Conservation (phyloP, 768 basidiomycete genomes). For the Lentinula raphanica region DNA sequence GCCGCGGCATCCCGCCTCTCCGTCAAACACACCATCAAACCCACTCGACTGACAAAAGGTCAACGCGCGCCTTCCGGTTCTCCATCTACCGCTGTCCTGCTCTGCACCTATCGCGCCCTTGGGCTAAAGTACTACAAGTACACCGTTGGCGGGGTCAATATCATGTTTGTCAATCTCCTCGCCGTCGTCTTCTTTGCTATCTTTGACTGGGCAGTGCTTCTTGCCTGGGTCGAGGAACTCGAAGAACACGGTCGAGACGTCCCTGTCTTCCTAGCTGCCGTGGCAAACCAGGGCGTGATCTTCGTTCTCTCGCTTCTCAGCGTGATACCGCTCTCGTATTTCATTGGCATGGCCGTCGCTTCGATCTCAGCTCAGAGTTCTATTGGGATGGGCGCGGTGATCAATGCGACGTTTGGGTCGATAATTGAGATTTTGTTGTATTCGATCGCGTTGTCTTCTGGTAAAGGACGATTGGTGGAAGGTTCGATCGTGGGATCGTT, state of each 20-base stretch:
- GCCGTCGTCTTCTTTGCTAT: slow-evolving; percentile 95
- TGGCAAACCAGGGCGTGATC: slow-evolving; percentile 73
- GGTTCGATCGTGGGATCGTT: slow-evolving; percentile 95
- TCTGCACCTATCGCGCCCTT: slow-evolving; percentile 90
- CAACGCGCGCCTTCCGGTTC: slow-evolving; percentile 83
- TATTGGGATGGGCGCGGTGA: slow-evolving; percentile 99
- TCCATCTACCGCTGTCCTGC: slow-evolving; percentile 81
- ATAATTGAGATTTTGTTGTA: slow-evolving; percentile 97
- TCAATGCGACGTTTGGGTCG: slow-evolving; percentile 99
- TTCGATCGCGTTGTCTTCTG: slow-evolving; percentile 79
- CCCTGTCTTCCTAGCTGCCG: slow-evolving; percentile 57
- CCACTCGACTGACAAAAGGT: slow-evolving; percentile 67
- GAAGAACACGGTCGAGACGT: slow-evolving; percentile 50
- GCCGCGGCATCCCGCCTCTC: slow-evolving; percentile 43
- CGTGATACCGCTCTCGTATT: slow-evolving; percentile 96
- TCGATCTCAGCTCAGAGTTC: slow-evolving; percentile 98
- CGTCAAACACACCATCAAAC: slow-evolving; percentile 63
- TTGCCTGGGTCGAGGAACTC: slow-evolving; percentile 61
- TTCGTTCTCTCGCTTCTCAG: slow-evolving; percentile 82
- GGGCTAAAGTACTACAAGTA: slow-evolving; percentile 98
- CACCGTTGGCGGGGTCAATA: slow-evolving; percentile 97
- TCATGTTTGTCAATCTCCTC: slow-evolving; percentile 92
- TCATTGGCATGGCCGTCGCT: slow-evolving; percentile 99
- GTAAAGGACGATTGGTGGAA: slow-evolving; percentile 92
- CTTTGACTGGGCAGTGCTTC: slow-evolving; percentile 82